These are phyloP conservation scores for Penicillium sp. DNA, from an alignment of 2,329 filamentous ascomycete species.

Conservation along the genomic window DNA sequence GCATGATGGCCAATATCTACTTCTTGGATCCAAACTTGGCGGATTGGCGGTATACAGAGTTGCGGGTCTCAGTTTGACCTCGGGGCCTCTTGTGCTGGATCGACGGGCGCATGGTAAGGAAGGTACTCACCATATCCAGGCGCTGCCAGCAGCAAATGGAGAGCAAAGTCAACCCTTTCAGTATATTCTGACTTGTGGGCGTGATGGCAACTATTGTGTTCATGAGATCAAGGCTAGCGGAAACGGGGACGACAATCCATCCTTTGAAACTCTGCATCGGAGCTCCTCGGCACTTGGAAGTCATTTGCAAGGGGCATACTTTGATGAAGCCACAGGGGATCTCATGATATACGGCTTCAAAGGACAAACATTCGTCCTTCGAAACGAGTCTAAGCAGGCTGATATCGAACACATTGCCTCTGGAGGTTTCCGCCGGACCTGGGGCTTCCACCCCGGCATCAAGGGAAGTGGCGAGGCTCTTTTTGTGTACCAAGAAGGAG, in stretches of 20 bases:
- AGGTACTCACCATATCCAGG: conserved; percentile 68
- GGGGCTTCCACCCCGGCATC: conserved; percentile 57
- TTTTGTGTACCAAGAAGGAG: conserved; percentile 77
- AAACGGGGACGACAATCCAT: conserved; percentile 32
- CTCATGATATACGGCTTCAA: conserved; percentile 29
- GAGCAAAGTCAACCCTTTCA: conserved; percentile 18
- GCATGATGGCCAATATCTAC: conserved; percentile 37
- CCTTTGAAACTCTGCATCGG: conserved; percentile 65
- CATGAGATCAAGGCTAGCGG: conserved; percentile 46
- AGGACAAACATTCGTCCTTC: conserved; percentile 71
- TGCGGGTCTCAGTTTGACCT: conserved; percentile 14
- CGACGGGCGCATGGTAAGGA: conserved; percentile 57
- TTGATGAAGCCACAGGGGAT: conserved; percentile 46
- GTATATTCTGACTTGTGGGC: conserved; percentile 70
- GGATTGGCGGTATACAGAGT: conserved; percentile 54
- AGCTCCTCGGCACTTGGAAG: conserved; percentile 72
- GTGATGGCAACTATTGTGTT: conserved; percentile 76
- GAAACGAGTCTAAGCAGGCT: conserved; percentile 73
- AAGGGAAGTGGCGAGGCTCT: conserved; percentile 46
- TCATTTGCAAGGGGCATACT: conserved; percentile 74
- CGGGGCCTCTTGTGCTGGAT: conserved; percentile 29
- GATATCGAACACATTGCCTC: conserved; percentile 77
- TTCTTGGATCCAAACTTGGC: conserved; percentile 62
- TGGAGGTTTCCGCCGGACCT: conserved; percentile 81
- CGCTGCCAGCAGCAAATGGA: conserved; percentile 20